These are phyloP conservation scores for Nakazawaea siamensis DNA, from an alignment of 805 yeast genomes.

Conservation along the genomic window DNA sequence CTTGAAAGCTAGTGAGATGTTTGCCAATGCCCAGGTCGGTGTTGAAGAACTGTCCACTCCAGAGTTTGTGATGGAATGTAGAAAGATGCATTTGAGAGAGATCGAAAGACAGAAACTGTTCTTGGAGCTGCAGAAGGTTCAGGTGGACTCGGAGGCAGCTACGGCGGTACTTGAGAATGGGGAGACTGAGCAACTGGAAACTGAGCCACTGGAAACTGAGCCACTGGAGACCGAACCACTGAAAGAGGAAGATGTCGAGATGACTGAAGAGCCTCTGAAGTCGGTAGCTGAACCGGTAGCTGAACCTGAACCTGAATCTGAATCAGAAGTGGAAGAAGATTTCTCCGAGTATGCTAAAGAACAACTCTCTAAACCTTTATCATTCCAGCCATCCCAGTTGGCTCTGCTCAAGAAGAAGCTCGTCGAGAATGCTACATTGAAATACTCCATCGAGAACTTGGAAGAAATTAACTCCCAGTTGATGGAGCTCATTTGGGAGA, in stretches of 20 bases:
- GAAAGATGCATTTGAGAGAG: slow-evolving; percentile 62
- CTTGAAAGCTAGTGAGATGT: slow-evolving; percentile 84
- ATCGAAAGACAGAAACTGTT: slow-evolving; percentile 38
- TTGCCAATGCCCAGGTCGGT: slow-evolving; percentile 92
- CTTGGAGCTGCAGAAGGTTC: slow-evolving; percentile 12
- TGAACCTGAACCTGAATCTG: slow-evolving; percentile 14
- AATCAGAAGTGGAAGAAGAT: slow-evolving; percentile 11
- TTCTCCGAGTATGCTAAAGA: slow-evolving; percentile 3
- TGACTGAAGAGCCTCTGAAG: slow-evolving; percentile 3
- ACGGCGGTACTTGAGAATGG: neutral
- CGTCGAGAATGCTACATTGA: slow-evolving; percentile 17
- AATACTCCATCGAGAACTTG: slow-evolving; percentile 39
- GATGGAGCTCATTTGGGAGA: slow-evolving; percentile 67
- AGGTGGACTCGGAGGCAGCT: neutral
- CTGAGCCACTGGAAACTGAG: slow-evolving; percentile 6
- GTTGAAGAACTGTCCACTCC: slow-evolving; percentile 80
- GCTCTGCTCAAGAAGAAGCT: slow-evolving; percentile 23
- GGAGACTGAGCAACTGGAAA: slow-evolving; percentile 1
- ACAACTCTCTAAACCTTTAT: slow-evolving; percentile 13
- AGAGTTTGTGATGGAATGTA: slow-evolving; percentile 69
- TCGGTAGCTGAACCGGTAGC: slow-evolving; percentile 10
- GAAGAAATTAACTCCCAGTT: slow-evolving; percentile 62
- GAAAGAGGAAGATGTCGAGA: slow-evolving; percentile 12
- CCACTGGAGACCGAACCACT: slow-evolving; percentile 7
- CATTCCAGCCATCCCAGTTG: slow-evolving; percentile 25